Base-by-base conservation (phyloP, 495 filamentous ascomycete genomes). In the Usnea hakonensis region DNA sequence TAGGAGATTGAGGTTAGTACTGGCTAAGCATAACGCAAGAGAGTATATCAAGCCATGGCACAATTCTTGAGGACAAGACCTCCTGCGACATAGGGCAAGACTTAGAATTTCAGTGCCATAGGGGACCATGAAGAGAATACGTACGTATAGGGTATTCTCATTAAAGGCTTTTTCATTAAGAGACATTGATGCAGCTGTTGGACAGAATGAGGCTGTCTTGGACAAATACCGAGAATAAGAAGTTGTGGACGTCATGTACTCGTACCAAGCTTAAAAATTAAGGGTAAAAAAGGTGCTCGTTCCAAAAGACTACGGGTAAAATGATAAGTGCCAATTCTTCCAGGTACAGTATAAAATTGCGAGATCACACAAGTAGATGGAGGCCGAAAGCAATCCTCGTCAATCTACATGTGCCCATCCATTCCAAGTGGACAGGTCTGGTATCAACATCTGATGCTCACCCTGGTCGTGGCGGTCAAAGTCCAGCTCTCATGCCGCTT, bases 71-170 rank as follows among this genome's bases (percentile, higher is more conserved):
- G 41, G 21, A 21, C 17, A n/a, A 10, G 21, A 43, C 19, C 3
- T 10, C 6, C 17, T 10, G 17, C 1, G 21, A 21, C 3, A 43
- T 6, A 36, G 5, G 5, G 5, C 41, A 43, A 4, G 41, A 21
- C 41, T 43, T 5, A 43, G 3, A 4, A 43, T 43, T 43, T 21
- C 16, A 43, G 21, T n/a, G n/a, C n/a, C 17, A 43, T 6, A 21
- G 41, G 41, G 21, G 3, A 43, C 6, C 9, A 21, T 43, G 41
- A 10, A 21, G 41, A 43, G 1, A 21, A n/a, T 43, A 43, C 41
- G 41, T 43, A 43, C 62, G 90, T 96, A 70, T 91, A 98, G 64
- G 94, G 94, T 69, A 97, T 95, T 69, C 93, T 83, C 78, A 96
- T 86, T 36, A 88, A 80, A 64, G 86, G 78, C 69, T 80, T 85